Conservation (phyloP, 176 grass and related monocot species). For the Metroxylon sagu region DNA sequence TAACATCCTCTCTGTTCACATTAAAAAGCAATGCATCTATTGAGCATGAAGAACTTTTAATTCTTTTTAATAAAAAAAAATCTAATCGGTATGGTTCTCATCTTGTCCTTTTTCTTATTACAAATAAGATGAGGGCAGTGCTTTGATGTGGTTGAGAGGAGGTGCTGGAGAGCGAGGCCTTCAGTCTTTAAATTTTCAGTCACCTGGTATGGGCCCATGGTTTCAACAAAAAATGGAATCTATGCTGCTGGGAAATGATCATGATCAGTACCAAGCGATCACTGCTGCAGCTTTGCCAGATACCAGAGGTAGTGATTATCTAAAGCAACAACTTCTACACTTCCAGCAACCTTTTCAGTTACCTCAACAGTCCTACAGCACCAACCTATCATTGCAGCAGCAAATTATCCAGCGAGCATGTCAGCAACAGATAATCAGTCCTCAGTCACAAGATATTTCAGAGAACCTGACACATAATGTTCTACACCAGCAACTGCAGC, state of each 20-base stretch:
- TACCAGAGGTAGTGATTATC: conserved; percentile 29
- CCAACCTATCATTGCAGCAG: conserved; percentile 61
- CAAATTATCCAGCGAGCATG: conserved; percentile 67
- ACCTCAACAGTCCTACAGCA: conserved; percentile 55
- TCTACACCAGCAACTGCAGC: conserved; percentile 37
- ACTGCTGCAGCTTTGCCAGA: conserved; percentile 36
- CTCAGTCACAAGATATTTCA: conserved; percentile 45
- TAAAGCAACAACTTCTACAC: conserved; percentile 79
- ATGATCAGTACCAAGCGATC: conserved; percentile 69
- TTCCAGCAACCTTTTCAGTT: conserved; percentile 78
- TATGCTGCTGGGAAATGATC: conserved; percentile 50
- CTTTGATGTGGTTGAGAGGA: conserved; percentile 94
- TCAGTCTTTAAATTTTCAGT: conserved; percentile 72
- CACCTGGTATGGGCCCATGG: conserved; percentile 73
- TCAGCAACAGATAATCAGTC: conserved; percentile 56
- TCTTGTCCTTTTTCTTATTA: conserved; percentile 20
- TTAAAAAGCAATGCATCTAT: no score
- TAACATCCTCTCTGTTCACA: no score
- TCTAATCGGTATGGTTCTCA: no score
- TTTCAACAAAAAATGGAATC: conserved; percentile 66
- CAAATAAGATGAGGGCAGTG: conserved; percentile 90
- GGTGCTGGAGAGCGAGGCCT: conserved; percentile 63
- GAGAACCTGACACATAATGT: conserved; percentile 25
- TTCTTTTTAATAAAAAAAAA: no score
- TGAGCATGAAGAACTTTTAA: no score